Percentiles rank a stretch among this genome's conserved stretches.
phyloP scores from a whole-genome alignment of 169 alveolate species.

The Plasmodium ovale region DNA sequence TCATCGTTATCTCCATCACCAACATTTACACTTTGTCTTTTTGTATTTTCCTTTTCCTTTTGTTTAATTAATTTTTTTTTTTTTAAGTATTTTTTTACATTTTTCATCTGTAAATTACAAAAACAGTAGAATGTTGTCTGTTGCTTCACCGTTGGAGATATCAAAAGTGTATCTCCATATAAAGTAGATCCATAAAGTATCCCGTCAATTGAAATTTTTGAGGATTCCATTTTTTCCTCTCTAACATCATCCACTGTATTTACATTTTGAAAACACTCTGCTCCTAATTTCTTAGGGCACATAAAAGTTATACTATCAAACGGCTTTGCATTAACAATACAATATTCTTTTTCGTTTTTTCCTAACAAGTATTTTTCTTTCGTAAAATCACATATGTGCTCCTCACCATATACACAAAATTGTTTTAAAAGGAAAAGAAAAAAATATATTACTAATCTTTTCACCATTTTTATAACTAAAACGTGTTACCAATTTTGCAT shows the following conservation, averaged over 20 bases:
- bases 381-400: conserved; percentile 61
- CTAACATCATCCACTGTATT: neutral
- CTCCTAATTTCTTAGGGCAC: conserved; percentile 44
- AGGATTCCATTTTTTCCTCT: neutral
- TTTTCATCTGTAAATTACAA: conserved; percentile 17
- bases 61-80: neutral
- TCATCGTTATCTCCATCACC: neutral
- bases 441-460: neutral
- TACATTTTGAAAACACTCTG: conserved; percentile 38
- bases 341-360: conserved; percentile 1
- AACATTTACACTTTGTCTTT: neutral
- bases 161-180: conserved; percentile 37
- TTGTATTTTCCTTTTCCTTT: neutral
- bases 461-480: neutral
- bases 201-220: conserved; percentile 1
- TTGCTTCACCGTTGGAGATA: conserved; percentile 37
- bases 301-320: conserved; percentile 39
- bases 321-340: conserved; percentile 40
- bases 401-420: neutral
- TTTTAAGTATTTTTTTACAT: neutral
- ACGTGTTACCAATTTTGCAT: too few relatives aligned
- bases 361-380: conserved; percentile 15
- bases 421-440: conserved; percentile 7
- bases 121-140: conserved; percentile 35
- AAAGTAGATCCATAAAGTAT: conserved; percentile 46